Evolutionary conservation across 352 stramenopile species (phyloP).

Genomic region (Pythium dissimile): DNA sequence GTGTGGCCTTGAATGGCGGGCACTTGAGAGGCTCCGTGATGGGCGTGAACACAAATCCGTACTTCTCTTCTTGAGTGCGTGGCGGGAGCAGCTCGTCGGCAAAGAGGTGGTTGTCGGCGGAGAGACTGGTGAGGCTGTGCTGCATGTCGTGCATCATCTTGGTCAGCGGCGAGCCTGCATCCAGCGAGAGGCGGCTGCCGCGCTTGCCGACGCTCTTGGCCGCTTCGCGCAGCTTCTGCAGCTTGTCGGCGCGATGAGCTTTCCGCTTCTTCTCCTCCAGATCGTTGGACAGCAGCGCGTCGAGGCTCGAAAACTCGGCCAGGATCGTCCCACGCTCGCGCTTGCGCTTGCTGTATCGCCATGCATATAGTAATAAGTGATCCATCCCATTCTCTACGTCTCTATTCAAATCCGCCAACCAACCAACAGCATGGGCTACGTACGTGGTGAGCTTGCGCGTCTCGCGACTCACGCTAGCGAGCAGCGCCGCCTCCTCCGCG

Average conservation of each 20-base stretch:
- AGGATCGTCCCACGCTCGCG: slow-evolving; percentile 38
- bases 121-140: slow-evolving; percentile 67
- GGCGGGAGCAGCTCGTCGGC: slow-evolving; percentile 33
- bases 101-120: slow-evolving; percentile 60
- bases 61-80: slow-evolving; percentile 55
- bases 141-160: slow-evolving; percentile 72
- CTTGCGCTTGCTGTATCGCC: slow-evolving; percentile 17
- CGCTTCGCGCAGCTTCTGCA: slow-evolving; percentile 59
- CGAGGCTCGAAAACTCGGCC: slow-evolving; percentile 67
- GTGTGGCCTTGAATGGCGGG: slow-evolving; percentile 52
- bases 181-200: background rate
- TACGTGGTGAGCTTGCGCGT: slow-evolving; percentile 33
- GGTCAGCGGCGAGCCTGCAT: slow-evolving; percentile 33
- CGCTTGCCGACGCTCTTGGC: slow-evolving; percentile 22
- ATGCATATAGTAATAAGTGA: too few relatives aligned
- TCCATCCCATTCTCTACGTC: background rate
- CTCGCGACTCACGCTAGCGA: slow-evolving; percentile 42
- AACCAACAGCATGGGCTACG: background rate
- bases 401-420: background rate
- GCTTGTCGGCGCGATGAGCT: slow-evolving; percentile 43
- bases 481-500: slow-evolving; percentile 31
- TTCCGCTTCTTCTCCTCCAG: slow-evolving; percentile 56
- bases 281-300: slow-evolving; percentile 70
- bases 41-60: slow-evolving; percentile 79
- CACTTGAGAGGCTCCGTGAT: slow-evolving; percentile 65